Base-by-base conservation (phyloP, 2,329 filamentous ascomycete genomes). In the Reticulascus tulasneorum region DNA sequence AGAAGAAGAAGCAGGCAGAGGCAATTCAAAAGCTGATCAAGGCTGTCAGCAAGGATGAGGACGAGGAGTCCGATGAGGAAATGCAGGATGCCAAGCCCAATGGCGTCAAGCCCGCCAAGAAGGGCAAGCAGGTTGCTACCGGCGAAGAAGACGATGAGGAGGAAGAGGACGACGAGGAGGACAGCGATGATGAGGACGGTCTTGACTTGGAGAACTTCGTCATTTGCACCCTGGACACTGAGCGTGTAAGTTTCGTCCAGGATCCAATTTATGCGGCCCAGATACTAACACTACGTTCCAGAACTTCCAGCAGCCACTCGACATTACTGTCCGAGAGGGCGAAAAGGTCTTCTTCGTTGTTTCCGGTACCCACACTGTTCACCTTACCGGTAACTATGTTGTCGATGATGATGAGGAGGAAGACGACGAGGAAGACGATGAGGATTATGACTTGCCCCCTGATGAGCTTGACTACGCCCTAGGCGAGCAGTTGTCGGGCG, bases 341-440 rank as follows among this genome's bases (percentile, higher is more conserved):
- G 93, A 98, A 74, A 79, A 79, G 52, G 83, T 96, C 48, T 95
- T 86, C 75, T 97, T 98, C 73, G 79, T 86, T 58, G 89, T 94
- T 48, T 82, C 78, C 44, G 93, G 93, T 53, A 93, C 86, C 45
- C 89, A 96, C 75, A 80, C 85, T 47, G 75, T 98, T 56, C 93
- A 84, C 69, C 78, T 98, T 42, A 97, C 91, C 45, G 93, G 93
- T 52, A 98, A 98, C 79, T 97, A 95, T 66, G 77, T 98, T 50
- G 78, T 93, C 56, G 71, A 80, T 45, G 73, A 81, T 40, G 69
- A 77, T 29, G 77, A 84, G 29, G 75, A 82, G 33, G 74, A 76
- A 29, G 74, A 77, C 30, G 76, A 77, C 32, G 75, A 78, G 15
- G 75, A 78, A 27, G 71, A 78, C 15, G 77, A 80, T 13, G 75